Evolutionary conservation across 2,329 filamentous ascomycete species (phyloP).

Genomic region (Fusarium albosuccineum): DNA sequence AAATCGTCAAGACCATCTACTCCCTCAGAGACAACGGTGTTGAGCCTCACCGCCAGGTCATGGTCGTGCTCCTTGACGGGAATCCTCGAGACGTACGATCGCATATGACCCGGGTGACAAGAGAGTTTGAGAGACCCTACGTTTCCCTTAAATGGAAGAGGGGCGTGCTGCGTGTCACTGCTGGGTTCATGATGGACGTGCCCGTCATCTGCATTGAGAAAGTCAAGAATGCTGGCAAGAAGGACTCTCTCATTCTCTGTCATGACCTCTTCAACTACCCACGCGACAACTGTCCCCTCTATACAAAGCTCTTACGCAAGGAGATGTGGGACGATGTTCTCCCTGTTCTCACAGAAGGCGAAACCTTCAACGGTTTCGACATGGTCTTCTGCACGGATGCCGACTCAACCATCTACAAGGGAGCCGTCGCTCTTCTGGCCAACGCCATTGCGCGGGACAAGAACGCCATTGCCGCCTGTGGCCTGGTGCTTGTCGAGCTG

Average conservation of each 20-base stretch:
- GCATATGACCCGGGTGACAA: conserved; percentile 35
- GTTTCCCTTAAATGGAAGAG: conserved; percentile 41
- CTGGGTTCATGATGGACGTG: conserved; percentile 41
- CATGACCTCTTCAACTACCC: conserved; percentile 41
- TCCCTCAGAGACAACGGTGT: conserved; percentile 39
- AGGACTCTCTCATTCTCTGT: conserved; percentile 37
- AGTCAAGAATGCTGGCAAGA: conserved; percentile 41
- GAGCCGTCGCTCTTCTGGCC: conserved; percentile 26
- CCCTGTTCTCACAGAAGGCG: conserved; percentile 27
- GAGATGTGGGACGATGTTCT: conserved; percentile 39
- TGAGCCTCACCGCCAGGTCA: conserved; percentile 40
- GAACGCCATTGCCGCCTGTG: conserved; percentile 40
- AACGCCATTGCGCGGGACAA: conserved; percentile 35
- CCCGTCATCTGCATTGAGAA: conserved; percentile 42
- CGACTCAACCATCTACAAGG: conserved; percentile 42
- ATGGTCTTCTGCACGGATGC: conserved; percentile 42
- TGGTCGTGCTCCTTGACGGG: conserved; percentile 38
- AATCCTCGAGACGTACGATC: conserved; percentile 36
- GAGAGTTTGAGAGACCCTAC: conserved; percentile 33
- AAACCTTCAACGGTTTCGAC: conserved; percentile 32
- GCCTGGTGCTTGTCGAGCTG: conserved; percentile 35
- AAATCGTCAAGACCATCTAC: conserved; percentile 42
- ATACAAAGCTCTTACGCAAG: conserved; percentile 35
- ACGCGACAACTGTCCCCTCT: conserved; percentile 33
- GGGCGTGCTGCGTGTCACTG: conserved; percentile 28